These are phyloP conservation scores for Fraxinus quadrangulata DNA, from an alignment of 257 asterid genomes.

Conservation along the genomic window DNA sequence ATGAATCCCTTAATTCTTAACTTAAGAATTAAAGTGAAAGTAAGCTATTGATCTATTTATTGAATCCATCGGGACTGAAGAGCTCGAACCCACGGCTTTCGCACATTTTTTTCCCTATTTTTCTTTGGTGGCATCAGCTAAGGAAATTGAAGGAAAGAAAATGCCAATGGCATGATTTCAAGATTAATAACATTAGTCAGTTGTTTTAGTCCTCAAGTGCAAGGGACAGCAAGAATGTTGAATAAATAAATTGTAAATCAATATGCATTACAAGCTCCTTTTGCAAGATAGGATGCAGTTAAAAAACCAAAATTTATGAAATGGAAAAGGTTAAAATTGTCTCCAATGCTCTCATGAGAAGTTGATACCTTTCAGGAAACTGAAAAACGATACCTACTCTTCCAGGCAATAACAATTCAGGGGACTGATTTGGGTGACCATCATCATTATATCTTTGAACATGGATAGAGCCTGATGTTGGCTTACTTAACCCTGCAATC, in stretches of 20 bases:
- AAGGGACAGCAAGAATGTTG: conserved; percentile 1
- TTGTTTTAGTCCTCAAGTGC: neutral
- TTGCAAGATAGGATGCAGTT: conserved; percentile 4
- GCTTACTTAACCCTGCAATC: conserved; percentile 86
- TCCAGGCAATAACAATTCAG: conserved; percentile 57
- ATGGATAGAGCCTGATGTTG: conserved; percentile 83
- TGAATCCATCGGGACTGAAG: too few relatives aligned
- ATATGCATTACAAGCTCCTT: neutral
- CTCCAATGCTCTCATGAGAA: conserved; percentile 7
- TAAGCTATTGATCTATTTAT: too few relatives aligned
- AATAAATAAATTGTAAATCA: neutral
- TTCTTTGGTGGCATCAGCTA: conserved; percentile 9
- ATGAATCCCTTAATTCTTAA: too few relatives aligned
- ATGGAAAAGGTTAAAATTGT: conserved; percentile 7
- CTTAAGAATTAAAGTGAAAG: too few relatives aligned
- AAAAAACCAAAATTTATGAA: neutral
- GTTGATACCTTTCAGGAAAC: conserved; percentile 89
- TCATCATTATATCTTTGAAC: conserved; percentile 64
- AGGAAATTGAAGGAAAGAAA: conserved; percentile 24
- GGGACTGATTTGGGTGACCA: conserved; percentile 57
- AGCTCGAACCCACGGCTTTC: too few relatives aligned
- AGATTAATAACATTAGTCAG: neutral
- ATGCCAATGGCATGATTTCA: conserved; percentile 9
- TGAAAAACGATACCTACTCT: conserved; percentile 97
- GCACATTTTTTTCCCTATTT: neutral